phyloP scores from a whole-genome alignment of 2,329 filamentous ascomycete species.

The Capronia americana region DNA sequence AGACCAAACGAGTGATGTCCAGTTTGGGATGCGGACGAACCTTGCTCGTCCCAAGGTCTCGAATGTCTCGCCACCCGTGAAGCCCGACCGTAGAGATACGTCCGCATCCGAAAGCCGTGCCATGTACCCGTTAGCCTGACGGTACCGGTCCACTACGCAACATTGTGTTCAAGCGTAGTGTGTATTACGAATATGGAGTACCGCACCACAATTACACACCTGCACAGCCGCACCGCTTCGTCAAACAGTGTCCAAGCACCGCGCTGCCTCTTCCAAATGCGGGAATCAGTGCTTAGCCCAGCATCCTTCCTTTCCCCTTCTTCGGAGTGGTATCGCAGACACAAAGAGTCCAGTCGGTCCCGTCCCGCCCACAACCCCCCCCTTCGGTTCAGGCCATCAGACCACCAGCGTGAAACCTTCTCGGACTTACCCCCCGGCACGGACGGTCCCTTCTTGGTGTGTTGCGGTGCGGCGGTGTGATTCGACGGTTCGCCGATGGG shows the following conservation, averaged over 20 bases:
- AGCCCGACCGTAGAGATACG: too few species aligned
- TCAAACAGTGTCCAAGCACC: not conserved
- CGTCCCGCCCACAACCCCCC: too few species aligned
- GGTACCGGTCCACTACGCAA: not conserved
- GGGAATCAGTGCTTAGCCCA: not conserved
- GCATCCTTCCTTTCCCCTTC: not conserved
- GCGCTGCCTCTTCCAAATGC: not conserved
- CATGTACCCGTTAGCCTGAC: not conserved
- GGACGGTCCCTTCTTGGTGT: not conserved
- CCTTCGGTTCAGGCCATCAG: not conserved
- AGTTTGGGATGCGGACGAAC: not conserved
- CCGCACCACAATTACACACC: not conserved
- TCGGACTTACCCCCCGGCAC: not conserved
- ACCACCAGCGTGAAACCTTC: not conserved
- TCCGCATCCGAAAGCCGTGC: not conserved
- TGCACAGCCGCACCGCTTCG: not conserved
- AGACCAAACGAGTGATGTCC: not conserved
- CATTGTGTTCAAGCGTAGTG: not conserved
- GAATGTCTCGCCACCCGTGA: too few species aligned
- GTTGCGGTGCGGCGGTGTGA: not conserved
- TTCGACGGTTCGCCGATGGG: not conserved
- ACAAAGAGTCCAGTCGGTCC: not conserved
- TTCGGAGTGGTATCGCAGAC: not conserved
- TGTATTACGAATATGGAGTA: too few species aligned
- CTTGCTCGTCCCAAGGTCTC: not conserved